Base-by-base conservation (phyloP, 768 basidiomycete genomes). In the Wakefieldia striispora region DNA sequence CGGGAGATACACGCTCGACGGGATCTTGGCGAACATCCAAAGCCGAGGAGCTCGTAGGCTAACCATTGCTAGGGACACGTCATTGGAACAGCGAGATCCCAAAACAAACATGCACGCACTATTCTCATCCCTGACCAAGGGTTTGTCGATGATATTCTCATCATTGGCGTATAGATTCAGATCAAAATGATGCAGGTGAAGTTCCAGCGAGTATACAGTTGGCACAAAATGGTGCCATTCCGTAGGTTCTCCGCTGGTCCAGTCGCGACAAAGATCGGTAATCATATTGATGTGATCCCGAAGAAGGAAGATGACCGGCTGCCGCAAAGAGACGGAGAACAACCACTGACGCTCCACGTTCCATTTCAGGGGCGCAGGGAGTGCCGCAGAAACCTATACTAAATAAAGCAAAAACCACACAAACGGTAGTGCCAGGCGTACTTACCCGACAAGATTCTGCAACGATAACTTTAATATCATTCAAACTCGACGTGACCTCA, bases 211-310 rank as follows among this genome's bases (percentile, higher is more conserved):
- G 68, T 98, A 98, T 7, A 83, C 62, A 66, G 80, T 91, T 0
- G 95, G 95, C 19, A 93, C 75, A 66, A 94, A 98, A 40, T 83
- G 84, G 53, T 85, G 74, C 64, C 85, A 89, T 62, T 92, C 86
- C 29, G 78, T 82, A 0, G 86, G 83, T 21, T 90, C 87, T 4
- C 92, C 93, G 11, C 87, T 81, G 20, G 75, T 77, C 93, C 95
- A 98, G 62, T 98, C 95, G 56, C 84, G 88, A 29, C 84, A 84
- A n/a, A 98, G 77, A 66, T 98, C 95, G 4, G 84, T 84, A 60
- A 98, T 81, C 79, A 97, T 90, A 60, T 92, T 95, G 70, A 94
- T 82, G 62, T 98, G 95, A 63, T 98, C 95, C 37, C 93, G 83
- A 11, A 98, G 75, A 17, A 97, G 74, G 62, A 83, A 89, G 31